Evolutionary conservation across 352 stramenopile species (phyloP).

Genomic region (Globisporangium canariense): DNA sequence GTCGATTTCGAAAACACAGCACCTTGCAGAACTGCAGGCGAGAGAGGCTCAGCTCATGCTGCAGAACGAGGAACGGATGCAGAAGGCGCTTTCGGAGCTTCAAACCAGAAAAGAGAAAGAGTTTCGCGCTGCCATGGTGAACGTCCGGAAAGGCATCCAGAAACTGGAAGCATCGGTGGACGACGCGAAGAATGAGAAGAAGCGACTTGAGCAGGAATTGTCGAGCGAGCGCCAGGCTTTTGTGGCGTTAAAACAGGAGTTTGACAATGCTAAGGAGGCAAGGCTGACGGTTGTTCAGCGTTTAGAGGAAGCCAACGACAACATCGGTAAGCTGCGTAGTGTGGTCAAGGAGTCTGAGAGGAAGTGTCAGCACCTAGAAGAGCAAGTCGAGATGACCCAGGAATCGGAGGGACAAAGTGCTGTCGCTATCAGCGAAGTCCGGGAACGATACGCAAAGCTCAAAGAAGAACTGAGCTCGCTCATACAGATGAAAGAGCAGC

Average conservation of each 20-base stretch:
- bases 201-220: conserved; percentile 49
- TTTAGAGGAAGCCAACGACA: conserved; percentile 67
- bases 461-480: conserved; percentile 21
- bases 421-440: not conserved
- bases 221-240: conserved; percentile 48
- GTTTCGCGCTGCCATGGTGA: conserved; percentile 66
- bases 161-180: conserved; percentile 58
- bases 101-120: conserved; percentile 63
- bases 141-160: conserved; percentile 67
- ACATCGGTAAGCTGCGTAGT: conserved; percentile 52
- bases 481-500: conserved; percentile 23
- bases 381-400: conserved; percentile 23
- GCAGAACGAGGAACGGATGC: conserved; percentile 42
- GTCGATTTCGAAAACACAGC: conserved; percentile 44
- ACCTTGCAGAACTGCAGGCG: conserved; percentile 51
- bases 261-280: conserved; percentile 42
- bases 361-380: conserved; percentile 30
- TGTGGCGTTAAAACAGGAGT: conserved; percentile 48
- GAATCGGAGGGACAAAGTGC: conserved; percentile 20
- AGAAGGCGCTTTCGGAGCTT: conserved; percentile 57
- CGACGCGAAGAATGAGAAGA: conserved; percentile 42
- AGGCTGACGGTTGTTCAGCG: conserved; percentile 47
- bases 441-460: conserved; percentile 9
- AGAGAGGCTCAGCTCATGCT: conserved; percentile 51
- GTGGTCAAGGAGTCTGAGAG: conserved; percentile 43